phyloP scores from a whole-genome alignment of 2,329 filamentous ascomycete genomes.

The Fusarium mangiferae region DNA sequence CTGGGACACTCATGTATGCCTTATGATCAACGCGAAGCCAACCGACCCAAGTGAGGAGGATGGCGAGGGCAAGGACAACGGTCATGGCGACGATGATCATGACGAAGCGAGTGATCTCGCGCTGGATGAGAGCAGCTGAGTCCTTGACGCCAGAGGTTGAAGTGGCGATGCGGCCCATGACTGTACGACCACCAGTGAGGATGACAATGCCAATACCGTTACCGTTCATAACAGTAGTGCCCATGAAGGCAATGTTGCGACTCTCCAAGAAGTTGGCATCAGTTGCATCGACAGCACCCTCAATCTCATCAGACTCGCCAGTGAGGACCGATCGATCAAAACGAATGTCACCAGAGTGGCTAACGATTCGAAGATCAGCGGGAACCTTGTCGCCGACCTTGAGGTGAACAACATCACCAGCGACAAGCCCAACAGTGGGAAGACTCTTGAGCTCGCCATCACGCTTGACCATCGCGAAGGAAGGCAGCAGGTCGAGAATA shows the following conservation, averaged over 20 bases:
- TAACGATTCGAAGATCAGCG: slow-evolving; percentile 57
- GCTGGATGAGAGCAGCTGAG: slow-evolving; percentile 53
- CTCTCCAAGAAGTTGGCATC: slow-evolving; percentile 56
- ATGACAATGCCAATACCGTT: slow-evolving; percentile 53
- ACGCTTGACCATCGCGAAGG: slow-evolving; percentile 56
- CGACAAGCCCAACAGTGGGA: slow-evolving; percentile 56
- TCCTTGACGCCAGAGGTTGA: slow-evolving; percentile 52
- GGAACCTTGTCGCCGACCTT: slow-evolving; percentile 60
- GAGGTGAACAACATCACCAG: slow-evolving; percentile 58
- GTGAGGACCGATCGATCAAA: slow-evolving; percentile 56
- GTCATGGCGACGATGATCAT: slow-evolving; percentile 55
- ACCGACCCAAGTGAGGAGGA: slow-evolving; percentile 58
- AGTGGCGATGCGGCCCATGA: slow-evolving; percentile 55
- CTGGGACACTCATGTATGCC: slow-evolving; percentile 54
- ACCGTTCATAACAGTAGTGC: slow-evolving; percentile 55
- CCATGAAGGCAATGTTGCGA: slow-evolving; percentile 57
- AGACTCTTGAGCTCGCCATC: slow-evolving; percentile 55
- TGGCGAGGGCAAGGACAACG: slow-evolving; percentile 51
- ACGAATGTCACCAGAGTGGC: slow-evolving; percentile 54
- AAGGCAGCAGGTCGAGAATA: slow-evolving; percentile 57
- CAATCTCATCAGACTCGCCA: slow-evolving; percentile 55
- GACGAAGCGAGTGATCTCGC: slow-evolving; percentile 57
- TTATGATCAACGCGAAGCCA: slow-evolving; percentile 53
- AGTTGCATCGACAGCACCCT: slow-evolving; percentile 53
- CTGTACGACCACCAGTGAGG: slow-evolving; percentile 52